Evolutionary conservation across 106 monocot species (phyloP).

Genomic region (Chionographis japonica): DNA sequence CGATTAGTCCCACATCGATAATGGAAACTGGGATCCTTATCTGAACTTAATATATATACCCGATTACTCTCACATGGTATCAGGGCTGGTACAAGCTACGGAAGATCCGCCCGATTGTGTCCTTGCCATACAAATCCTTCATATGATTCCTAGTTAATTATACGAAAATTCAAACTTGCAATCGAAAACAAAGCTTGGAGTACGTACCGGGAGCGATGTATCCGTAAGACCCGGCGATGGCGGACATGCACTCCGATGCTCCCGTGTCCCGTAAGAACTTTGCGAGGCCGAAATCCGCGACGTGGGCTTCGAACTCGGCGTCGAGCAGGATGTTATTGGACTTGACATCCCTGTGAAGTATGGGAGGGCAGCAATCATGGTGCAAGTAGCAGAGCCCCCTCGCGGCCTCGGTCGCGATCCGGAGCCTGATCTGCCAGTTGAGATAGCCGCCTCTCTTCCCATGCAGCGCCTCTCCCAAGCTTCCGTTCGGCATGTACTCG

Average conservation of each 20-base stretch:
- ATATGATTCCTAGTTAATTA: no score
- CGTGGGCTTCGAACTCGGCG: slow-evolving; percentile 43
- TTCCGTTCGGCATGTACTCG: slow-evolving; percentile 66
- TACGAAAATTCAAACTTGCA: no score
- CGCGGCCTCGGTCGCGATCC: slow-evolving; percentile 51
- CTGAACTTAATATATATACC: no score
- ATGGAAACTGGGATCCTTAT: no score
- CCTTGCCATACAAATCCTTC: no score
- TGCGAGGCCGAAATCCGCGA: slow-evolving; percentile 65
- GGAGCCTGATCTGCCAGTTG: slow-evolving; percentile 33
- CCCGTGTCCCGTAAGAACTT: slow-evolving; percentile 55
- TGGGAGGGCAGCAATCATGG: slow-evolving; percentile 50
- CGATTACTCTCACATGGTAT: no score
- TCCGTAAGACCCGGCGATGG: slow-evolving; percentile 67
- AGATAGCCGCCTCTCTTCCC: slow-evolving; percentile 38
- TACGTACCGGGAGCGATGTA: slow-evolving; percentile 68
- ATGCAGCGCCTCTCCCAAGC: slow-evolving; percentile 57
- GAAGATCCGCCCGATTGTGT: no score
- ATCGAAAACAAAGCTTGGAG: no score
- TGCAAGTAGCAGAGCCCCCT: slow-evolving; percentile 62
- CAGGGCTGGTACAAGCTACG: no score
- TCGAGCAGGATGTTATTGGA: slow-evolving; percentile 63
- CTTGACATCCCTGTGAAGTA: slow-evolving; percentile 64
- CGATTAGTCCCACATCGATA: no score
- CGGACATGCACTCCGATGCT: slow-evolving; percentile 62